Evolutionary conservation across 1,284 basidiomycete genomes (phyloP), one percentile per base, ranked within the genome.

Genomic region (Trametes polyzona): DNA sequence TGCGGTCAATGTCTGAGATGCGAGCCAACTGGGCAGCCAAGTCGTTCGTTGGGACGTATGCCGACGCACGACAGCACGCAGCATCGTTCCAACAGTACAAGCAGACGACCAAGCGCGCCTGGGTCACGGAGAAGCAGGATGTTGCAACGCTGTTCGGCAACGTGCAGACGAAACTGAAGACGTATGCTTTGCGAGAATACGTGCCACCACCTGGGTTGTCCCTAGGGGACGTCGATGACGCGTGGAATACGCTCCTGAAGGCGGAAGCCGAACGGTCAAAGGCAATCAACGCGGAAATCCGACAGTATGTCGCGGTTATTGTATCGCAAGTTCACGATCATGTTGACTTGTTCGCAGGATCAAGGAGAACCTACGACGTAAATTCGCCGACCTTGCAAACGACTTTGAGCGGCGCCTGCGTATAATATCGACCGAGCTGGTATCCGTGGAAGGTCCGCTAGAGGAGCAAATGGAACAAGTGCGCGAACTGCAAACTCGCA

Each of bases 161-260:
- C 69, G 90, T 99, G 33, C 93, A 96, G 72, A 98, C 95, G 1
- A 98, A 98, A 73, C 77, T 99, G 61, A 86, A 84, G 71, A 98
- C 96, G 14, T 98, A 98, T 75, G 87, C 90, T 11, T 71, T 98
- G 60, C 78, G 86, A 50, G 86, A 91, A 65, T 98, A 96, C 73
- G 79, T 88, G 17, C 94, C 95, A n/a, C 84, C 86, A 4, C 70
- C 75, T 9, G 93, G 92, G 1, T 73, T 95, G 16, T 74, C 84
- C 17, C 78, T 90, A 40, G 75, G 85, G 78, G 92, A 97, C 70
- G 74, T 98, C 36, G 95, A 96, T 56, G 71, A 75, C 37, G 84
- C 84, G 1, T 98, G 96, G 96, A 82, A 83, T 43, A 76, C 71
- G 11, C 78, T 98, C 17, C 73, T 96, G 53, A 75, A 74, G 2